phyloP scores from a whole-genome alignment of 2,329 filamentous ascomycete species.

The Tolypocladium paradoxum region DNA sequence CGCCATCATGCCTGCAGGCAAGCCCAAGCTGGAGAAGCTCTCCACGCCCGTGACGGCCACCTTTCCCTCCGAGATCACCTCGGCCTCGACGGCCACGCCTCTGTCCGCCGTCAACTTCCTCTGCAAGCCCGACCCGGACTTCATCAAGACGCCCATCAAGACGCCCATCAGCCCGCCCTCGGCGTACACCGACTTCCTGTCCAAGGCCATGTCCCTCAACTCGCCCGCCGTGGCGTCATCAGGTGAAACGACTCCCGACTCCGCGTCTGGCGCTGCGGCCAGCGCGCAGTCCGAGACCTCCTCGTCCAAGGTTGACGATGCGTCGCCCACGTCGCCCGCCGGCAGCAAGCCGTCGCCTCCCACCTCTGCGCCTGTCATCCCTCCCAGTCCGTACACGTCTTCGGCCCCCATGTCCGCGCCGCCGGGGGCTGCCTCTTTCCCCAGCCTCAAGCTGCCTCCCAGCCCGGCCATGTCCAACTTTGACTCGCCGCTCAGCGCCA shows the following conservation, averaged over 20 bases:
- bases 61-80: constrained; percentile 50
- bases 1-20: constrained; percentile 37
- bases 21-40: constrained; percentile 52
- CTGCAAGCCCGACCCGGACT: constrained; percentile 32
- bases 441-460: constrained; percentile 65
- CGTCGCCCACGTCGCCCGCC: constrained; percentile 29
- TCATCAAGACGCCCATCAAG: constrained; percentile 80
- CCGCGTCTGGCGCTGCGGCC: constrained; percentile 43
- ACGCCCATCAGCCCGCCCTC: constrained; percentile 86
- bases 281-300: constrained; percentile 45
- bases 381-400: constrained; percentile 41
- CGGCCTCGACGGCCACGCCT: constrained; percentile 58
- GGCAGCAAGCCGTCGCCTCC: constrained; percentile 22
- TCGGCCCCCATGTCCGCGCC: constrained; percentile 47
- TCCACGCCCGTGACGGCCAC: constrained; percentile 51
- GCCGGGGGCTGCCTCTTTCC: constrained; percentile 48
- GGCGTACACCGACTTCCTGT: constrained; percentile 85
- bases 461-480: constrained; percentile 58
- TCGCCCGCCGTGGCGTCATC: constrained; percentile 52
- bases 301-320: constrained; percentile 44
- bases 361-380: constrained; percentile 26
- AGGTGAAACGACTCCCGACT: constrained; percentile 37
- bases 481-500: constrained; percentile 59
- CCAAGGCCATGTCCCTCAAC: constrained; percentile 64
- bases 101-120: constrained; percentile 36